Evolutionary conservation across 805 yeast genomes (phyloP).

Genomic region (Jamesozyma piceae): DNA sequence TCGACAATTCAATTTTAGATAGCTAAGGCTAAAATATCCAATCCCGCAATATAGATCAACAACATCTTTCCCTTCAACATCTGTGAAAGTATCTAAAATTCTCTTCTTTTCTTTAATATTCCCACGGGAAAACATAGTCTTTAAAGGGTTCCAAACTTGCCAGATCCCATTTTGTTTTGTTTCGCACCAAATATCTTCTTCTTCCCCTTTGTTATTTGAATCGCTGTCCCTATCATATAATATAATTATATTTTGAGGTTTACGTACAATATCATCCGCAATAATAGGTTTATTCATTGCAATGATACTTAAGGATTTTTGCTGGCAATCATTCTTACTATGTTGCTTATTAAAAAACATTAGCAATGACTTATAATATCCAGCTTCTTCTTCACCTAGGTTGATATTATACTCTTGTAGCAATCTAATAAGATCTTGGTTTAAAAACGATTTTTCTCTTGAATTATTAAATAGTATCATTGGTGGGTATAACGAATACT

Average conservation of each 20-base stretch:
- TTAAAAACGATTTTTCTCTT: constrained; percentile 35
- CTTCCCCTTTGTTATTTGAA: constrained; percentile 8
- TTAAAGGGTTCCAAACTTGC: constrained; percentile 78
- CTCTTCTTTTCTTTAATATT: constrained; percentile 74
- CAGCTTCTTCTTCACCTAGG: not conserved
- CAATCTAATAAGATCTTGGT: constrained; percentile 27
- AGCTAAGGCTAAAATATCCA: constrained; percentile 72
- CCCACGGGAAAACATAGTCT: constrained; percentile 84
- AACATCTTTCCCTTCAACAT: constrained; percentile 36
- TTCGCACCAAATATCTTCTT: constrained; percentile 54
- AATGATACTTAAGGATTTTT: constrained; percentile 40
- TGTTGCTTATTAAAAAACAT: constrained; percentile 6
- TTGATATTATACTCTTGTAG: constrained; percentile 3
- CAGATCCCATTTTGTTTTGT: constrained; percentile 61
- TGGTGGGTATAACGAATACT: constrained; percentile 60
- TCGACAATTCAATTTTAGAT: constrained; percentile 45
- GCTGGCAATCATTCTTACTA: constrained; percentile 6
- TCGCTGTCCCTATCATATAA: constrained; percentile 26
- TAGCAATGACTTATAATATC: constrained; percentile 19
- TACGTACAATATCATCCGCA: constrained; percentile 45
- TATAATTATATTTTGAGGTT: constrained; percentile 54
- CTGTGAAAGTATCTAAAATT: constrained; percentile 37
- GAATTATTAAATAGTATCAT: constrained; percentile 48
- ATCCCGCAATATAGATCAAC: constrained; percentile 77
- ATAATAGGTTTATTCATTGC: constrained; percentile 66